Evolutionary conservation across 2,329 filamentous ascomycete species (phyloP).

Genomic region (Exutisphaerella laricina): DNA sequence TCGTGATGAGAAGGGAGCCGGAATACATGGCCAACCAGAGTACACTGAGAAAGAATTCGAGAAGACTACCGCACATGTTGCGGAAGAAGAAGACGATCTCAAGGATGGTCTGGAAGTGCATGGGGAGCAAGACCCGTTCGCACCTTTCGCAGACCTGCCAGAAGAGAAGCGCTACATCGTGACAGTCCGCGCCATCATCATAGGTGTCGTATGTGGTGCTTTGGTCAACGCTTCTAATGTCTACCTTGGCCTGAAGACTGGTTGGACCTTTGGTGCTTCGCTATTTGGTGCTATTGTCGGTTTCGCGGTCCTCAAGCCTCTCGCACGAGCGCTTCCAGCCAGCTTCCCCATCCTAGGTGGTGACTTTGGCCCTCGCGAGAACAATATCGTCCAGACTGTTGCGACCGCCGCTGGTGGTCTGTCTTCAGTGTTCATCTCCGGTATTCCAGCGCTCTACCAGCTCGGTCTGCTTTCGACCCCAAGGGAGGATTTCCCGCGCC

Average conservation of each 20-base stretch:
- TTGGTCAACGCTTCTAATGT: conserved; percentile 59
- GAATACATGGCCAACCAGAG: background rate
- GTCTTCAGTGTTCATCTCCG: conserved; percentile 53
- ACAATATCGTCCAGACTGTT: conserved; percentile 56
- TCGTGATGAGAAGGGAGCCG: background rate
- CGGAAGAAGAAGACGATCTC: conserved; percentile 27
- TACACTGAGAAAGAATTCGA: conserved; percentile 25
- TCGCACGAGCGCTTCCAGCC: conserved; percentile 46
- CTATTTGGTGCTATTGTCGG: conserved; percentile 50
- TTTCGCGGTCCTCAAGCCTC: conserved; percentile 52
- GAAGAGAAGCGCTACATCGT: conserved; percentile 47
- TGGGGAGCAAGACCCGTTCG: conserved; percentile 36
- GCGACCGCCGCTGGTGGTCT: conserved; percentile 57
- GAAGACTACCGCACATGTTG: conserved; percentile 26
- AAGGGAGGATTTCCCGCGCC: conserved; percentile 51
- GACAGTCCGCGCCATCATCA: conserved; percentile 51
- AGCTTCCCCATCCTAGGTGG: conserved; percentile 50
- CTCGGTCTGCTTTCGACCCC: conserved; percentile 48
- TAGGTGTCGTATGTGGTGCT: conserved; percentile 53
- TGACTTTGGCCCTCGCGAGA: conserved; percentile 56
- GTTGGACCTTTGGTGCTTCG: conserved; percentile 40
- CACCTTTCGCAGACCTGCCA: conserved; percentile 40
- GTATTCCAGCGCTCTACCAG: conserved; percentile 56
- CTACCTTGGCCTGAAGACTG: conserved; percentile 51
- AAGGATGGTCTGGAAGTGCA: conserved; percentile 28